These are phyloP conservation scores for Euryodendron excelsum DNA, from an alignment of 148 eudicot species.

Conservation along the genomic window DNA sequence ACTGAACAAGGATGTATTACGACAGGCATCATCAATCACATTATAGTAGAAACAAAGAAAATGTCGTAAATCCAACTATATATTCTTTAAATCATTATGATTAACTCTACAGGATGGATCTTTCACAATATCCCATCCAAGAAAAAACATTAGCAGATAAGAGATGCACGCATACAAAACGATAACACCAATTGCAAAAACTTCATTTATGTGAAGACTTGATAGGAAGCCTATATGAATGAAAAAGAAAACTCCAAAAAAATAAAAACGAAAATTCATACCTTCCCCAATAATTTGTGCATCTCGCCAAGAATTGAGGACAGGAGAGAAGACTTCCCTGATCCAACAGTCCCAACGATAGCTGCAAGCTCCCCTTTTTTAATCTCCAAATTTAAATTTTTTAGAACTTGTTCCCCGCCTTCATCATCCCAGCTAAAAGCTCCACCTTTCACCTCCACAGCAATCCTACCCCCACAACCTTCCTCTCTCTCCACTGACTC, in stretches of 20 bases:
- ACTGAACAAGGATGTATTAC: background rate
- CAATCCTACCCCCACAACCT: constrained; percentile 44
- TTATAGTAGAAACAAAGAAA: background rate
- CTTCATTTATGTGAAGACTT: background rate
- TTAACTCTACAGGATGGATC: too few species aligned
- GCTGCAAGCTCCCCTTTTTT: constrained; percentile 83
- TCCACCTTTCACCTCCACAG: constrained; percentile 70
- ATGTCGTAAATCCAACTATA: background rate
- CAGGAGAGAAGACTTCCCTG: constrained; percentile 89
- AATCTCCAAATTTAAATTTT: constrained; percentile 51
- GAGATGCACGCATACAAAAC: background rate
- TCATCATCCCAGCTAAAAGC: constrained; percentile 90
- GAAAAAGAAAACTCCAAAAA: background rate
- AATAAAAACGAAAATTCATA: constrained; percentile 8
- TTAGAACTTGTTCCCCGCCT: constrained; percentile 44
- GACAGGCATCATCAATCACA: background rate
- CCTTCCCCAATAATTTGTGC: constrained; percentile 84
- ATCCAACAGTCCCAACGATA: constrained; percentile 90
- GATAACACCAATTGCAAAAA: background rate
- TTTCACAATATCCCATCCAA: too few species aligned
- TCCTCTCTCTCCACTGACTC: constrained; percentile 58
- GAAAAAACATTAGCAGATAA: too few species aligned
- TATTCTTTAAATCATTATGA: too few species aligned
- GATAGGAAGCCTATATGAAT: background rate
- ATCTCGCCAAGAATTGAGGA: constrained; percentile 89